These are phyloP conservation scores for Peronospora destructor DNA, from an alignment of 352 stramenopile species.

Conservation along the genomic window DNA sequence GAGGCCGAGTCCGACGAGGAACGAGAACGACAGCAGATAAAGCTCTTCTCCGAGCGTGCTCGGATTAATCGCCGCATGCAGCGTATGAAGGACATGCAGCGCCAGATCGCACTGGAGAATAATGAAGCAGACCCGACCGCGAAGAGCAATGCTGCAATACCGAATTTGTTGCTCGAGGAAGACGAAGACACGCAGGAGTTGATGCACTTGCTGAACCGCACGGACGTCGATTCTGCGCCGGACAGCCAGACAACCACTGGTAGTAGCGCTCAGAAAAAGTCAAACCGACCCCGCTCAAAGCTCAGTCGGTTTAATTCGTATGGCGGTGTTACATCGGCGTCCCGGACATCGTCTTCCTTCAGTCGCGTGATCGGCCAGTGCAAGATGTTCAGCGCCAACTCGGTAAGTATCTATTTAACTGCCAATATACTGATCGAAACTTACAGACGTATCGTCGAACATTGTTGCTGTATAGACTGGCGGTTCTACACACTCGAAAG, in stretches of 20 bases:
- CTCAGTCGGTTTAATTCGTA: conserved; percentile 55
- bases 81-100: conserved; percentile 77
- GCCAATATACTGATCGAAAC: neutral
- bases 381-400: conserved; percentile 62
- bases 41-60: conserved; percentile 73
- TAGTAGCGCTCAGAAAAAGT: conserved; percentile 3
- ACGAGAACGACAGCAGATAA: conserved; percentile 79
- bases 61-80: conserved; percentile 82
- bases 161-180: conserved; percentile 65
- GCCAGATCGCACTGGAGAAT: conserved; percentile 44
- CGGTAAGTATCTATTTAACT: conserved; percentile 29
- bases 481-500: conserved; percentile 37
- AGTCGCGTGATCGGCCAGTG: conserved; percentile 58
- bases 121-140: conserved; percentile 26
- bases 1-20: conserved; percentile 73
- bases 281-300: conserved; percentile 22
- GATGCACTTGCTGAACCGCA: conserved; percentile 54
- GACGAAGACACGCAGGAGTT: conserved; percentile 76
- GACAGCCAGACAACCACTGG: conserved; percentile 5
- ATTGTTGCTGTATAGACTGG: conserved; percentile 10
- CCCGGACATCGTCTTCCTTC: conserved; percentile 55
- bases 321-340: conserved; percentile 32
- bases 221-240: conserved; percentile 29
- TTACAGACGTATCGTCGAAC: neutral
- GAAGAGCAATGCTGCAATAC: conserved; percentile 24